phyloP scores from a whole-genome alignment of 768 basidiomycete species.

The Paxillus rubicundulus region DNA sequence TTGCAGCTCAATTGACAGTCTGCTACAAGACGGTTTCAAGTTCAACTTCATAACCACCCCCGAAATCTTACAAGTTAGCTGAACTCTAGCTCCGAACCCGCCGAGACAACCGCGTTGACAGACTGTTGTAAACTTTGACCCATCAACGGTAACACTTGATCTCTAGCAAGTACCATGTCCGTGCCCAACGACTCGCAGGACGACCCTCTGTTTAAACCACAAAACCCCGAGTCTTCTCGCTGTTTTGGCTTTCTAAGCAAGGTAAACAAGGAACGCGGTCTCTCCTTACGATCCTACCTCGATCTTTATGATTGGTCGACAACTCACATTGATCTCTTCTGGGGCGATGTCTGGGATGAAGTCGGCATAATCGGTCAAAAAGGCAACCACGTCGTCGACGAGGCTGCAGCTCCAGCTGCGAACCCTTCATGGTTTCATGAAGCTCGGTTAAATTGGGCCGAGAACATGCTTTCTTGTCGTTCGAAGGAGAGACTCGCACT shows the following conservation, averaged over 20 bases:
- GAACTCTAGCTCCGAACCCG: neutral
- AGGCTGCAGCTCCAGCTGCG: constrained; percentile 45
- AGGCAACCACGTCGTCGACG: constrained; percentile 59
- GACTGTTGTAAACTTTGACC: neutral
- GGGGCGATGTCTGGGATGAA: constrained; percentile 72
- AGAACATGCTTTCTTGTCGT: constrained; percentile 70
- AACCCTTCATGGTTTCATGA: constrained; percentile 74
- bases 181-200: neutral
- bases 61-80: neutral
- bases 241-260: constrained; percentile 47
- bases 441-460: constrained; percentile 74
- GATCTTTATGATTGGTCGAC: constrained; percentile 71
- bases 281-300: constrained; percentile 50
- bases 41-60: too few species aligned
- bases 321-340: constrained; percentile 58
- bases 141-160: neutral
- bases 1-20: too few species aligned
- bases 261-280: constrained; percentile 47
- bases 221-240: constrained; percentile 40
- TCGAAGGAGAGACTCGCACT: constrained; percentile 59
- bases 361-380: constrained; percentile 61
- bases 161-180: neutral
- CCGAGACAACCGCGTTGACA: too few species aligned
- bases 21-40: too few species aligned
- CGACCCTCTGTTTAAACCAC: constrained; percentile 45